Evolutionary conservation across 169 alveolate species (phyloP).

Genomic region (Fabrea salina): DNA sequence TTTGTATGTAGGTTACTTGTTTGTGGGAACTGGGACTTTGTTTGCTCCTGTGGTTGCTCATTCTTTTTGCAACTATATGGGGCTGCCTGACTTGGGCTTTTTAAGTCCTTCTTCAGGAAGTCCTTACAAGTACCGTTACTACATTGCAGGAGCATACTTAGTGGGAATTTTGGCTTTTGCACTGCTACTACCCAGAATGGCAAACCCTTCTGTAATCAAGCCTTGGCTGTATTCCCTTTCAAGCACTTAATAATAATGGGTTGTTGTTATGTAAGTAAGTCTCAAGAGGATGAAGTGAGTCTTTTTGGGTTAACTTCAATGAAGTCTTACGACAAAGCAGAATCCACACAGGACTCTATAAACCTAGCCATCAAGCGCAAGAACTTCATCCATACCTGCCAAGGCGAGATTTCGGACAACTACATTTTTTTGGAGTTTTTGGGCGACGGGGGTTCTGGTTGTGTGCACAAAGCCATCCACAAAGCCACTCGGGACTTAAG

Average conservation of each 20-base stretch:
- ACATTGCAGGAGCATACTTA: not conserved
- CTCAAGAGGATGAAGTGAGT: not conserved
- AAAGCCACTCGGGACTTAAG: not conserved
- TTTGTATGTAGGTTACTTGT: not conserved
- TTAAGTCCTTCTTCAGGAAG: not conserved
- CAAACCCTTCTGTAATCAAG: not conserved
- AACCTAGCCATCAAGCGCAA: not conserved
- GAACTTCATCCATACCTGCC: not conserved
- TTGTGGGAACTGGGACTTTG: not conserved
- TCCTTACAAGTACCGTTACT: not conserved
- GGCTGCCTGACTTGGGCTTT: conserved; percentile 29
- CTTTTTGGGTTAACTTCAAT: not conserved
- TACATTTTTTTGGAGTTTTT: not conserved
- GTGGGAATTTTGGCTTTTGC: conserved; percentile 4
- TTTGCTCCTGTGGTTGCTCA: conserved; percentile 22
- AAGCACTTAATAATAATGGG: no score
- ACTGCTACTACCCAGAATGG: not conserved
- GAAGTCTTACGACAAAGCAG: not conserved
- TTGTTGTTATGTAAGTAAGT: not conserved
- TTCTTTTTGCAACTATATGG: conserved; percentile 19
- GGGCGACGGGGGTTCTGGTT: not conserved
- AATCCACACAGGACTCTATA: not conserved
- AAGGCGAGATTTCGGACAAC: not conserved
- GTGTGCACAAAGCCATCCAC: not conserved
- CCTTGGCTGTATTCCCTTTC: not conserved